These are phyloP conservation scores for Pyronema omphalodes DNA, from an alignment of 495 filamentous ascomycete species.

Conservation along the genomic window DNA sequence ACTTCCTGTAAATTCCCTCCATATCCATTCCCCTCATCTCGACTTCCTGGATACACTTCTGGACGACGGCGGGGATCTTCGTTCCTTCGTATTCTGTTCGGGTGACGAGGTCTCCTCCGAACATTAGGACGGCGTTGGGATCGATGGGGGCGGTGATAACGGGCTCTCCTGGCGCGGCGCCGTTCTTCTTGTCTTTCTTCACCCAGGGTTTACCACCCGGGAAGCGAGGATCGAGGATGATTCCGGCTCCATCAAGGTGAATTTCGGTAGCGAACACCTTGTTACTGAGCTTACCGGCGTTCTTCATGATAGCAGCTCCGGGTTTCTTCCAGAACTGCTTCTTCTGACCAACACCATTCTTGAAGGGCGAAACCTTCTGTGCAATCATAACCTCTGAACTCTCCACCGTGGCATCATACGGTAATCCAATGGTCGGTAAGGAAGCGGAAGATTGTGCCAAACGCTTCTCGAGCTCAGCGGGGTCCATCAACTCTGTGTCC, in stretches of 20 bases:
- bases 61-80: slow-evolving; percentile 76
- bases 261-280: slow-evolving; percentile 23
- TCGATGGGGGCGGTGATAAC: no score
- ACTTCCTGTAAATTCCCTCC: slow-evolving; percentile 97
- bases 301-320: slow-evolving; percentile 79
- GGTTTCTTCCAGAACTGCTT: slow-evolving; percentile 99
- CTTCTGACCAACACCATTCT: slow-evolving; percentile 24
- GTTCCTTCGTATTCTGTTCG: slow-evolving; percentile 78
- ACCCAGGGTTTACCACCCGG: no score
- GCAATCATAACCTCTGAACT: slow-evolving; percentile 38
- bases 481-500: slow-evolving; percentile 17
- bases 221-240: no score
- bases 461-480: slow-evolving; percentile 15
- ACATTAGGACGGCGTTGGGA: slow-evolving; percentile 30
- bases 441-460: slow-evolving; percentile 13
- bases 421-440: slow-evolving; percentile 8
- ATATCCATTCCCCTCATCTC: slow-evolving; percentile 93
- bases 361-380: slow-evolving; percentile 52
- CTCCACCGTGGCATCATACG: neutral
- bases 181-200: no score
- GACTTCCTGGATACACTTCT: slow-evolving; percentile 92
- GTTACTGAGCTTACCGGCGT: slow-evolving; percentile 81
- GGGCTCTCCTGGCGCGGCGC: no score
- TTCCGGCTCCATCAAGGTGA: slow-evolving; percentile 27
- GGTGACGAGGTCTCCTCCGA: slow-evolving; percentile 75